These are phyloP conservation scores for Aureobasidium sp. DNA, from an alignment of 2,329 filamentous ascomycete species.

Conservation along the genomic window DNA sequence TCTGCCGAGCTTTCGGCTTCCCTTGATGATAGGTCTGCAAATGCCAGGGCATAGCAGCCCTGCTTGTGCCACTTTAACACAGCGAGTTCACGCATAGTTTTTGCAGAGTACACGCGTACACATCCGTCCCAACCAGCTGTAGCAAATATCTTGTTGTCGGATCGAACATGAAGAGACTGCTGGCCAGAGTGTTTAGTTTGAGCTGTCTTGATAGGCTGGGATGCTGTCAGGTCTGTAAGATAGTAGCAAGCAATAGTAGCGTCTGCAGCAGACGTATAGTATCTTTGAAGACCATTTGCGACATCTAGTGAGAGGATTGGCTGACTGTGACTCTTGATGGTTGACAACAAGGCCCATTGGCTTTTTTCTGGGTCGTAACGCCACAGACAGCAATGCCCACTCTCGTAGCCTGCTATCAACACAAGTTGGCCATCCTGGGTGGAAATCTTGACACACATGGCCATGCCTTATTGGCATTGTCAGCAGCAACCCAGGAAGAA, in stretches of 20 bases:
- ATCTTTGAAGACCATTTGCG: constrained; percentile 41
- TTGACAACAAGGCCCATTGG: constrained; percentile 52
- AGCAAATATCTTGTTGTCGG: constrained; percentile 73
- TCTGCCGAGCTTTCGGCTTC: neutral
- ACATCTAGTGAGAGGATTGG: constrained; percentile 61
- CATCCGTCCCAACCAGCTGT: constrained; percentile 90
- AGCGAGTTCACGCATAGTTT: constrained; percentile 76
- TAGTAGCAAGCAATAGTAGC: constrained; percentile 68
- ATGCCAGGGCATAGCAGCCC: constrained; percentile 74
- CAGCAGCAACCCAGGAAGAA: constrained; percentile 36
- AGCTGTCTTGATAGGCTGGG: constrained; percentile 22
- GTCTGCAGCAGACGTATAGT: constrained; percentile 77
- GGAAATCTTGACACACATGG: constrained; percentile 66
- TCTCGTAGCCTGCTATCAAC: constrained; percentile 75
- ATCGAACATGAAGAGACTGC: constrained; percentile 67
- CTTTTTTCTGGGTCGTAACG: constrained; percentile 33
- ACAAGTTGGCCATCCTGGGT: constrained; percentile 41
- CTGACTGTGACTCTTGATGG: constrained; percentile 61
- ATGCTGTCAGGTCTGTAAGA: constrained; percentile 29
- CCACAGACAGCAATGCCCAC: constrained; percentile 57
- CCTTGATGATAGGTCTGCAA: constrained; percentile 41
- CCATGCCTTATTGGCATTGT: constrained; percentile 58
- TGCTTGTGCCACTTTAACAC: constrained; percentile 92
- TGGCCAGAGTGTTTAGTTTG: constrained; percentile 88
- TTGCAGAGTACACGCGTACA: constrained; percentile 70